A percentile compares a stretch with the other conserved stretches of the same genome.
phyloP scores from a whole-genome alignment of 371 early-diverging fungal genomes.

The Astathelohania contejeani region DNA sequence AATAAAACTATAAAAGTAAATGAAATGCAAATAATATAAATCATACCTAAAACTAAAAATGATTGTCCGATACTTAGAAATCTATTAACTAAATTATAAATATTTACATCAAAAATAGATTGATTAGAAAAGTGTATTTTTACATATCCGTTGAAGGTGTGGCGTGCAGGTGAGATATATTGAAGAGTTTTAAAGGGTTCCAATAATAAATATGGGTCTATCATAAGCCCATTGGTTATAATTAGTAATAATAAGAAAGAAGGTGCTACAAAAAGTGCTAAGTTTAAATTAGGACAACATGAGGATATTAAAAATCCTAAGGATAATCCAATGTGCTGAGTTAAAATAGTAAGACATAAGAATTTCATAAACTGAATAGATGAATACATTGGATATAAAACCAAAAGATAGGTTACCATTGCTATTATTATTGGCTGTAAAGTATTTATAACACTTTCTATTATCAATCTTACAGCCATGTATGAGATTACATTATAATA shows the following conservation, averaged over 20 bases:
- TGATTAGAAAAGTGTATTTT: constrained; percentile 22
- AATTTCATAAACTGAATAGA: constrained; percentile 4
- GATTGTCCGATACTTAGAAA: not conserved
- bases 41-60: not conserved
- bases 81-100: not conserved
- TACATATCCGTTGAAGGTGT: constrained; percentile 33
- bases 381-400: constrained; percentile 10
- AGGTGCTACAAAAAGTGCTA: constrained; percentile 30
- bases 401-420: constrained; percentile 9
- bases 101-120: not conserved
- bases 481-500: constrained; percentile 33
- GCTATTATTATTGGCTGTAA: constrained; percentile 19
- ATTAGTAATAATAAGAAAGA: constrained; percentile 24
- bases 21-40: not conserved
- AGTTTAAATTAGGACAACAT: not conserved
- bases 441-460: constrained; percentile 20
- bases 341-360: constrained; percentile 1
- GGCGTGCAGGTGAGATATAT: constrained; percentile 33
- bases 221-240: constrained; percentile 24
- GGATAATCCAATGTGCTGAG: constrained; percentile 4
- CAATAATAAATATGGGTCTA: constrained; percentile 20
- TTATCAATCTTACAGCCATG: constrained; percentile 27
- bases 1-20: not conserved
- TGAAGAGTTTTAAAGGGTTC: constrained; percentile 11
- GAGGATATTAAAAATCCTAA: constrained; percentile 18